Conservation (phyloP, 1,284 basidiomycete species). For the Anthracocystis walkeri region DNA sequence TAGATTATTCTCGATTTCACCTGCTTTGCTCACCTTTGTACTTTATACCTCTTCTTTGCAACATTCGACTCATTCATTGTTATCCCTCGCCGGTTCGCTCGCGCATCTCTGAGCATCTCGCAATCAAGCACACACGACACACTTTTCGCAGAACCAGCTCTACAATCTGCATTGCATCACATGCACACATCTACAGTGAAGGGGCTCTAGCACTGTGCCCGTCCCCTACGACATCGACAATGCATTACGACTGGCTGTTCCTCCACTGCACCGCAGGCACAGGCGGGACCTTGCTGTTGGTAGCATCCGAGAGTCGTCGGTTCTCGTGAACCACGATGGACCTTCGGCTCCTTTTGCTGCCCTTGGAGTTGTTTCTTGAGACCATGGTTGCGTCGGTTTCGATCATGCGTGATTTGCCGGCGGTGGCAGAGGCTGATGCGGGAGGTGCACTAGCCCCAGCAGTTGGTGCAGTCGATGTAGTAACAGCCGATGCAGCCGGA, state of each 20-base stretch:
- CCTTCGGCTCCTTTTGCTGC: conserved; percentile 27
- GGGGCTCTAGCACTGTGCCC: conserved; percentile 2
- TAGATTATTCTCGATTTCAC: conserved; percentile 7
- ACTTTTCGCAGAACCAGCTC: not conserved
- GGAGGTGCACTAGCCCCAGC: conserved; percentile 1
- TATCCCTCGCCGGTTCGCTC: not conserved
- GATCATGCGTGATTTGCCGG: conserved; percentile 30
- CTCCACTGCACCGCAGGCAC: conserved; percentile 48
- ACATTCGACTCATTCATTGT: not conserved
- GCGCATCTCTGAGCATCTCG: not conserved
- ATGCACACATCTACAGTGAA: not conserved
- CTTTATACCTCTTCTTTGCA: conserved; percentile 10
- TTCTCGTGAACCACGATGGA: conserved; percentile 33
- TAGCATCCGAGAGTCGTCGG: conserved; percentile 15
- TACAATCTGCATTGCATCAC: not conserved
- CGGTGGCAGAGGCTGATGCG: not conserved
- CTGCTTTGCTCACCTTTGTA: conserved; percentile 13
- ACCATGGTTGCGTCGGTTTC: conserved; percentile 21
- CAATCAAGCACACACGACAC: conserved; percentile 1
- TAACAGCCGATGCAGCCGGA: not conserved
- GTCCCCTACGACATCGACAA: too few relatives aligned
- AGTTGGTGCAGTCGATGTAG: not conserved
- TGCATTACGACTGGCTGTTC: not conserved
- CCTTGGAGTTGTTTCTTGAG: conserved; percentile 38
- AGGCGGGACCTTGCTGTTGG: conserved; percentile 16